Percentiles rank a stretch among this genome's conserved stretches.
Conservation (phyloP, 306 rosid species). For the Morella rubra region DNA sequence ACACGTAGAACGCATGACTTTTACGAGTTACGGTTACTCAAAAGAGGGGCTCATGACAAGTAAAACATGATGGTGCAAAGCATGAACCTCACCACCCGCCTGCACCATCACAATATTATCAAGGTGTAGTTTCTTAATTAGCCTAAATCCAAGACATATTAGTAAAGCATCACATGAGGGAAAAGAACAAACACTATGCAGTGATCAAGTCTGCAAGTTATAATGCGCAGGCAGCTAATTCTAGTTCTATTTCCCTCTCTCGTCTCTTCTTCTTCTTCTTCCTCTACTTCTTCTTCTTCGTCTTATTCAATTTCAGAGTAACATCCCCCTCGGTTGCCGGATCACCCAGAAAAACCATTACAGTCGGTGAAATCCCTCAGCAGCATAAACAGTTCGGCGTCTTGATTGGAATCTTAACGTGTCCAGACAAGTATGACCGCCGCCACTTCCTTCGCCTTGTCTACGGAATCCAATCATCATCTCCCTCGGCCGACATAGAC, state of each 20-base stretch:
- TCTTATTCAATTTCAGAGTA: conserved; percentile 13
- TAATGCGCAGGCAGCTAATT: conserved; percentile 17
- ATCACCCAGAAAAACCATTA: background rate
- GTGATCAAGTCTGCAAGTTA: background rate
- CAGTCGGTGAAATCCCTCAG: background rate
- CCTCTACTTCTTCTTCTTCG: conserved; percentile 7
- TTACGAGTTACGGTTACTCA: background rate
- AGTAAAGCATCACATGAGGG: too few species aligned
- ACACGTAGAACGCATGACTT: background rate
- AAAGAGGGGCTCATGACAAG: background rate
- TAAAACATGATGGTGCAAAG: background rate
- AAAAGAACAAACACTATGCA: background rate
- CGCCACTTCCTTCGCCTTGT: conserved; percentile 39
- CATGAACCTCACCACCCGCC: background rate
- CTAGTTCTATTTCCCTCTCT: conserved; percentile 7
- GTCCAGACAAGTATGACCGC: conserved; percentile 11
- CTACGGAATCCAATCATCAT: conserved; percentile 29
- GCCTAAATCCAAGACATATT: background rate
- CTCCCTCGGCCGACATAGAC: conserved; percentile 19
- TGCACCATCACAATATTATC: background rate
- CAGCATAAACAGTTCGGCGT: conserved; percentile 16
- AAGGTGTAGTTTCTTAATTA: background rate
- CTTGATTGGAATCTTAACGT: conserved; percentile 35
- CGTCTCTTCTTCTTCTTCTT: conserved; percentile 16
- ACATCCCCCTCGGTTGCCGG: background rate